Conservation (phyloP, 176 grass and related monocot species). For the Juncus inflexus region DNA sequence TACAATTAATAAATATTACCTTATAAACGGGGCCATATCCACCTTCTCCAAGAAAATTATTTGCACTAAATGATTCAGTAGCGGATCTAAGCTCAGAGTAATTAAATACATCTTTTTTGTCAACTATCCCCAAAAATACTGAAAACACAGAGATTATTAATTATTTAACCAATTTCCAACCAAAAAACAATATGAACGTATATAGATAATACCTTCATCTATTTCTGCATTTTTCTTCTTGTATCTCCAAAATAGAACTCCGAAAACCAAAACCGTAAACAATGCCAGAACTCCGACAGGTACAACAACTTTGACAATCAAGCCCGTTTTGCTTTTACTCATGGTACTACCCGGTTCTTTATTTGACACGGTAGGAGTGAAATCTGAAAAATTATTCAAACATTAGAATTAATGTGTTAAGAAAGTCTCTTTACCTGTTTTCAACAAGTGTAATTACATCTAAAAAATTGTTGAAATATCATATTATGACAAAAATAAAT, state of each 20-base stretch:
- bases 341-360: not conserved
- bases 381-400: constrained; percentile 39
- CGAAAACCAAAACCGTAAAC: constrained; percentile 9
- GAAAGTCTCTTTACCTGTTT: too few species aligned
- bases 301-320: constrained; percentile 35
- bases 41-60: constrained; percentile 72
- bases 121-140: constrained; percentile 51
- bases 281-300: constrained; percentile 30
- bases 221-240: constrained; percentile 42
- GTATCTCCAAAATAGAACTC: constrained; percentile 32
- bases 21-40: constrained; percentile 86
- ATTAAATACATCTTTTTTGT: constrained; percentile 52
- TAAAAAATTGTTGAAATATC: not conserved
- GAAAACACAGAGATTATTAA: constrained; percentile 30
- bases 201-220: constrained; percentile 42
- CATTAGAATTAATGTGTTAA: not conserved
- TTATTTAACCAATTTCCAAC: not conserved
- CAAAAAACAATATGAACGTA: not conserved
- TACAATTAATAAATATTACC: constrained; percentile 23
- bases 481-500: not conserved
- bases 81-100: constrained; percentile 63
- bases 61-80: constrained; percentile 56
- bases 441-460: not conserved
- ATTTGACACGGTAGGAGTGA: constrained; percentile 43
- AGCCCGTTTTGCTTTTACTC: constrained; percentile 30